These are phyloP conservation scores for Erodium moschatum DNA, from an alignment of 441 rosid species.

Conservation along the genomic window DNA sequence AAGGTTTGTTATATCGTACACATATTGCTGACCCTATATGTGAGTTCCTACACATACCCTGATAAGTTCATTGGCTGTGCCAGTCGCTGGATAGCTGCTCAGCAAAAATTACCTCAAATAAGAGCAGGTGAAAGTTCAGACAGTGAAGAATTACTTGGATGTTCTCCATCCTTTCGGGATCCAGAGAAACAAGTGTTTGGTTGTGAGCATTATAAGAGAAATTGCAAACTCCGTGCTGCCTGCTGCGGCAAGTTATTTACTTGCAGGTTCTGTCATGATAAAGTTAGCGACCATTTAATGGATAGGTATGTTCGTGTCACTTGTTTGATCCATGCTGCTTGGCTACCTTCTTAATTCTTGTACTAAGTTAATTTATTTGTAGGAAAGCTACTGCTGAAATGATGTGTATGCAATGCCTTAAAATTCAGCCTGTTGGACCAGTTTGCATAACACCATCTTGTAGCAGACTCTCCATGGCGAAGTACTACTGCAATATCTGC, in stretches of 20 bases:
- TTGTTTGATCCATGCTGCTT: background rate
- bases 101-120: slow-evolving; percentile 51
- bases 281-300: slow-evolving; percentile 85
- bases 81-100: slow-evolving; percentile 92
- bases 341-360: background rate
- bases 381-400: slow-evolving; percentile 89
- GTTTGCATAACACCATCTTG: slow-evolving; percentile 66
- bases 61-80: slow-evolving; percentile 10
- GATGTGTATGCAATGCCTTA: slow-evolving; percentile 92
- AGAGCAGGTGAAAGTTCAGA: slow-evolving; percentile 35
- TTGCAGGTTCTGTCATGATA: slow-evolving; percentile 90
- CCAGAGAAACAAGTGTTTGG: slow-evolving; percentile 55
- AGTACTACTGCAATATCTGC: slow-evolving; percentile 79
- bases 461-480: slow-evolving; percentile 66
- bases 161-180: slow-evolving; percentile 67
- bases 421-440: slow-evolving; percentile 78
- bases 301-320: slow-evolving; percentile 47
- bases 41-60: background rate
- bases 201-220: slow-evolving; percentile 90
- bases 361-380: slow-evolving; percentile 17
- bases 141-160: slow-evolving; percentile 47
- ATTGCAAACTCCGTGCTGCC: slow-evolving; percentile 80
- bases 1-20: slow-evolving; percentile 32
- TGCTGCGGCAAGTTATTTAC: slow-evolving; percentile 79
- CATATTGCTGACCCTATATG: background rate